Base-by-base conservation (phyloP, 495 filamentous ascomycete species). In the Emericellopsis terricola region DNA sequence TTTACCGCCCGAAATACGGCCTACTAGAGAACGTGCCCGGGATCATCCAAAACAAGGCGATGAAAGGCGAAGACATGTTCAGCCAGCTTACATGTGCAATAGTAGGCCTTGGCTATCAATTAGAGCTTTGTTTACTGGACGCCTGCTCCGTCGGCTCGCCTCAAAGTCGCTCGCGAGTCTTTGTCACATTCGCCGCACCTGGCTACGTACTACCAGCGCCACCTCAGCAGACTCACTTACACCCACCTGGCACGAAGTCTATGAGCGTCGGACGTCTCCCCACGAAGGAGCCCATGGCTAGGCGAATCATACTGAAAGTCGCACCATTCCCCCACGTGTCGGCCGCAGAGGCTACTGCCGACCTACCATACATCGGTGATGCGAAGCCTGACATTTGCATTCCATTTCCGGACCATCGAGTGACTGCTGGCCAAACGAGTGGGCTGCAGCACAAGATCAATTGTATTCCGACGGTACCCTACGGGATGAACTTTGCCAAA, bases 101-200 rank as follows among this genome's bases (percentile, higher is more conserved):
- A 3, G 73, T 84, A 1, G 76, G 69, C 7, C 52, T 86, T 47
- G 78, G 78, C 1, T 86, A 84, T 39, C 78, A 86, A 44, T 56
- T 68, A 0, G 64, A 75, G 37, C 51, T 73, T 8, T 72, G 71
- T 33, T 47, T 68, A 8, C 48, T 76, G 5, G 76, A 84, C 46
- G 65, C 78, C 0, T 83, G 74, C 74, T 73, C 64, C 2, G 69
- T 63, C 42, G 76, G 77, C 11, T 64, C 66, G 10, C 52, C 70
- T 0, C 78, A 85, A 49, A 49, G 44, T 20, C 60, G 80, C 11
- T 68, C 55, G 10, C 60, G 81, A 11, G 46, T 85, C 0, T 80
- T 85, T 42, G 58, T 84, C 7, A 57, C 55, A 19, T 68, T 79
- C 28, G 61, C 77, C 15, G 75, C 74, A 6, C 71, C 78, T 0